A percentile compares a stretch with the other conserved stretches of the same genome.
Evolutionary conservation across 2,329 filamentous ascomycete species (phyloP).

Genomic region (Colletotrichum musae): DNA sequence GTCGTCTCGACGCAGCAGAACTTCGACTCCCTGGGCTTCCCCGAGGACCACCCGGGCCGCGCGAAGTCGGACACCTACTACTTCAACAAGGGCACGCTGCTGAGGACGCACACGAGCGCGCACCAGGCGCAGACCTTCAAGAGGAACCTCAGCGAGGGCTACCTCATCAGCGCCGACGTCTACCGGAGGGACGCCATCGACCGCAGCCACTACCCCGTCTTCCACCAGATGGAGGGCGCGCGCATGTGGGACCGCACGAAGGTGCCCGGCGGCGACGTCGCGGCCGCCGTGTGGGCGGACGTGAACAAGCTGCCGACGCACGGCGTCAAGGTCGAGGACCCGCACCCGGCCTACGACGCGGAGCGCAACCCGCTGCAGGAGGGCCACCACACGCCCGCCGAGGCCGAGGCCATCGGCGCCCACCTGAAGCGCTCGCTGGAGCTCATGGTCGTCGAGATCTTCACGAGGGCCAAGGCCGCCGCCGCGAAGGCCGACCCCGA

Average conservation of each 20-base stretch:
- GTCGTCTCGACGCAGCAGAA: slow-evolving; percentile 90
- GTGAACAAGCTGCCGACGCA: slow-evolving; percentile 80
- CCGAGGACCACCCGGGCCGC: slow-evolving; percentile 87
- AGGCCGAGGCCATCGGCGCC: slow-evolving; percentile 84
- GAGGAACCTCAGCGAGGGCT: slow-evolving; percentile 80
- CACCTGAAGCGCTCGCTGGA: slow-evolving; percentile 94
- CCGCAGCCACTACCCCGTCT: slow-evolving; percentile 94
- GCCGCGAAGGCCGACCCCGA: slow-evolving; percentile 66
- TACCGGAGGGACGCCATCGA: slow-evolving; percentile 97
- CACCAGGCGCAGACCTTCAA: slow-evolving; percentile 90
- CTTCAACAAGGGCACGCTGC: slow-evolving; percentile 84
- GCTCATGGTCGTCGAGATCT: slow-evolving; percentile 90
- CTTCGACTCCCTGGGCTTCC: slow-evolving; percentile 97
- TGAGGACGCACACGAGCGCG: slow-evolving; percentile 94
- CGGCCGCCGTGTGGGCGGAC: slow-evolving; percentile 78
- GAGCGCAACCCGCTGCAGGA: slow-evolving; percentile 88
- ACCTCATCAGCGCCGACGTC: slow-evolving; percentile 93
- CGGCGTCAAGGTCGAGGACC: slow-evolving; percentile 84
- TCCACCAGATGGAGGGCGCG: slow-evolving; percentile 99
- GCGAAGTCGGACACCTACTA: slow-evolving; percentile 96
- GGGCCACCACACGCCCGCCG: slow-evolving; percentile 77
- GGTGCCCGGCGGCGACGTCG: slow-evolving; percentile 71
- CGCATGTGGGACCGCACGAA: slow-evolving; percentile 85
- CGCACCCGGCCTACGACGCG: slow-evolving; percentile 82
- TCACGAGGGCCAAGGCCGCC: slow-evolving; percentile 81